These are phyloP conservation scores for Geotrichum cucujoidarum DNA, from an alignment of 1,139 yeast genomes.

Conservation along the genomic window DNA sequence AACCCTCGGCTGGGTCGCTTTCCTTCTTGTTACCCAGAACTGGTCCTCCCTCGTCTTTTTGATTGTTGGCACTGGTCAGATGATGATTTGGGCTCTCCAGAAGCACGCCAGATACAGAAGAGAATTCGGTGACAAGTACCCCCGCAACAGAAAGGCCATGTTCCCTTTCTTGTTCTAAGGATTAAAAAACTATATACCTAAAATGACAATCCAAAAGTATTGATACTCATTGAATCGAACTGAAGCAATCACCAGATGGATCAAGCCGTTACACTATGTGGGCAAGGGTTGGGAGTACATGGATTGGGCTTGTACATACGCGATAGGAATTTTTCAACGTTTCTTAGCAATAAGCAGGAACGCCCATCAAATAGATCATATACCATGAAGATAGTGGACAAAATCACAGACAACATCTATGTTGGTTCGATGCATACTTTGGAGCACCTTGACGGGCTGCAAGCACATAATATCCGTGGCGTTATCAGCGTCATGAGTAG, in stretches of 20 bases:
- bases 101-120: constrained; percentile 62
- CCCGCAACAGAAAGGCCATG: constrained; percentile 61
- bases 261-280: not conserved
- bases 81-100: constrained; percentile 74
- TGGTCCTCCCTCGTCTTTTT: constrained; percentile 71
- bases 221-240: not conserved
- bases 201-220: not conserved
- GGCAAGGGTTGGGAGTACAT: not conserved
- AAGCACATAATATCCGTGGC: constrained; percentile 48
- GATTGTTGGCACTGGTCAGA: constrained; percentile 66
- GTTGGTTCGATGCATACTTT: constrained; percentile 35
- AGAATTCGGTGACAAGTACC: constrained; percentile 72
- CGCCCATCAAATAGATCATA: not conserved
- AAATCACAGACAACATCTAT: constrained; percentile 33
- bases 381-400: constrained; percentile 27
- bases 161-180: constrained; percentile 51
- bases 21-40: constrained; percentile 68
- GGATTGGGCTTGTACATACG: no score
- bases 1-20: constrained; percentile 63
- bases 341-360: not conserved
- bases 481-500: constrained; percentile 66
- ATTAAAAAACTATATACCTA: no score
- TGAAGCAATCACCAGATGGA: no score
- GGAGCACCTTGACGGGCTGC: constrained; percentile 29
- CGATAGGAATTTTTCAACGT: not conserved